Percentiles rank a stretch among this genome's conserved stretches.
Evolutionary conservation across 2,329 filamentous ascomycete species (phyloP).

Genomic region (Neopestalotiopsis sp.): DNA sequence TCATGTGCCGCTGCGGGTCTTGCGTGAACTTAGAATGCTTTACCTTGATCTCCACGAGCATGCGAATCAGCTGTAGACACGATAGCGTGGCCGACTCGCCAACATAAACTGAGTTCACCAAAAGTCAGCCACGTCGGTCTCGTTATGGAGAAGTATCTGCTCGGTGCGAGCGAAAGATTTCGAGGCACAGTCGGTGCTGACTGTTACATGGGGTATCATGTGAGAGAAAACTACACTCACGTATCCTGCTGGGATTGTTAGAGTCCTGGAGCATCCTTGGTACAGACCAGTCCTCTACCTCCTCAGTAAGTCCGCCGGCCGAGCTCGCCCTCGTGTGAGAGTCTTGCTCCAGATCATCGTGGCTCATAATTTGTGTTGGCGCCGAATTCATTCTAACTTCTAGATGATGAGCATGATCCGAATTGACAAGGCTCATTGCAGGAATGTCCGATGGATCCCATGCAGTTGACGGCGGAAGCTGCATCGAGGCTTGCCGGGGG

Average conservation of each 20-base stretch:
- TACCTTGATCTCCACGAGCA: constrained; percentile 61
- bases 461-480: background rate
- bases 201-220: background rate
- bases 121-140: background rate
- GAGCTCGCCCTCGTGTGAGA: constrained; percentile 43
- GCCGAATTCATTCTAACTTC: background rate
- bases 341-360: constrained; percentile 34
- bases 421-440: background rate
- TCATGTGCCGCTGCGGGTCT: constrained; percentile 62
- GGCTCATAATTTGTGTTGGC: constrained; percentile 24
- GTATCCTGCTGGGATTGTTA: constrained; percentile 52
- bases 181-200: background rate
- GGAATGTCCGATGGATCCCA: constrained; percentile 19
- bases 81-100: constrained; percentile 69
- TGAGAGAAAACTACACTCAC: constrained; percentile 42
- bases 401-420: background rate
- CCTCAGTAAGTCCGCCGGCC: constrained; percentile 56
- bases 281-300: constrained; percentile 59
- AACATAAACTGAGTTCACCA: constrained; percentile 55
- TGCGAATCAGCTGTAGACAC: constrained; percentile 64
- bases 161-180: background rate
- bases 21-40: constrained; percentile 63
- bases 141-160: background rate
- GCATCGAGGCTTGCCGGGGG: background rate
- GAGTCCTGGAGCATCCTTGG: constrained; percentile 65